Conservation (phyloP, 805 yeast genomes). For the Metschnikowia gruessii region DNA sequence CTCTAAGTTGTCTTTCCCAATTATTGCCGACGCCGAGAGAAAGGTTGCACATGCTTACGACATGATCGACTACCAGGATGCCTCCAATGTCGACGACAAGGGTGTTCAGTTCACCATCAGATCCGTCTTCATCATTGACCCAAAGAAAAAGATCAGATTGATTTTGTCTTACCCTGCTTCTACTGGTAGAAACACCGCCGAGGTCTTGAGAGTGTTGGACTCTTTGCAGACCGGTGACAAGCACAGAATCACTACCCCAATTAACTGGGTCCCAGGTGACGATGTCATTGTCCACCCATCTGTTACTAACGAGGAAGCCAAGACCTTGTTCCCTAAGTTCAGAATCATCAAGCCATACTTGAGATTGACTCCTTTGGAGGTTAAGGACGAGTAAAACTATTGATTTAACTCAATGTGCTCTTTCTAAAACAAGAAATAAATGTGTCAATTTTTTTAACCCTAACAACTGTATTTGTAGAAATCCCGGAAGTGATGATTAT, state of each 20-base stretch:
- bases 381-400: conserved; percentile 19
- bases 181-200: conserved; percentile 90
- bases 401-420: background rate
- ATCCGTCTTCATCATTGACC: conserved; percentile 90
- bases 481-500: too few relatives aligned
- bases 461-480: too few relatives aligned
- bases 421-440: background rate
- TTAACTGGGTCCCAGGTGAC: conserved; percentile 85
- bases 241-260: conserved; percentile 84
- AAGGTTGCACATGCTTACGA: conserved; percentile 82
- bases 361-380: conserved; percentile 55
- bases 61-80: conserved; percentile 85
- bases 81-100: conserved; percentile 61
- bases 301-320: conserved; percentile 65
- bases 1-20: conserved; percentile 77
- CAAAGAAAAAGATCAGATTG: conserved; percentile 82
- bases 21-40: conserved; percentile 83
- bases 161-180: conserved; percentile 90
- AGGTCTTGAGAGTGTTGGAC: conserved; percentile 86
- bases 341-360: conserved; percentile 87
- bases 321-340: conserved; percentile 82
- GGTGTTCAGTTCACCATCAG: conserved; percentile 86
- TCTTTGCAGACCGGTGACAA: conserved; percentile 83
- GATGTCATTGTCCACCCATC: conserved; percentile 92
- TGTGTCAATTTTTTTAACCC: too few relatives aligned